A percentile compares a stretch with the other conserved stretches of the same genome.
Conservation (phyloP, 345 rosid species). For the Erucastrum elatum region DNA sequence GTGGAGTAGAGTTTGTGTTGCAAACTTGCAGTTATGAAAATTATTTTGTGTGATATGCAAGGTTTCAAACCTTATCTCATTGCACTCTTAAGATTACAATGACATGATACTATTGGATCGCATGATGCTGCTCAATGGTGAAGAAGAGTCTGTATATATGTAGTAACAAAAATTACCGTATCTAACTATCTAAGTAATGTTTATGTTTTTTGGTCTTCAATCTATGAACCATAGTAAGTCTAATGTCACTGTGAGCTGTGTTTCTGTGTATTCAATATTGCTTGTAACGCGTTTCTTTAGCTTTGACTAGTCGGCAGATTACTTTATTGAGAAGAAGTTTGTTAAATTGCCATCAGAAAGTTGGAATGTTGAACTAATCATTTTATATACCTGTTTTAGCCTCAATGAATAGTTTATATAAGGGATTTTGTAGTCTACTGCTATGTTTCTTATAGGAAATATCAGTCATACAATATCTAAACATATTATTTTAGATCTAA, state of each 20-base stretch:
- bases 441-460: too few species aligned
- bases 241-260: neutral
- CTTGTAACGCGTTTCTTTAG: neutral
- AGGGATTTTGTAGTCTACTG: neutral
- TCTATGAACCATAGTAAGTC: neutral
- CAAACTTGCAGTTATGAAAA: neutral
- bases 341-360: neutral
- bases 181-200: too few species aligned
- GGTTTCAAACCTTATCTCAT: neutral
- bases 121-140: neutral
- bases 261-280: neutral
- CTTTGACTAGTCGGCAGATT: neutral
- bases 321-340: neutral
- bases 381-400: neutral
- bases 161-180: too few species aligned
- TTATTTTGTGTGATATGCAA: neutral
- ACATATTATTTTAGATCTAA: too few species aligned
- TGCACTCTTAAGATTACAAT: neutral
- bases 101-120: neutral
- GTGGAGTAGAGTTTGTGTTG: neutral
- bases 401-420: neutral
- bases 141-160: neutral
- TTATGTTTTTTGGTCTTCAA: too few species aligned
- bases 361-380: neutral
- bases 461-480: neutral